Base-by-base conservation (phyloP, 2,329 filamentous ascomycete species). In the Canariomyces notabilis region DNA sequence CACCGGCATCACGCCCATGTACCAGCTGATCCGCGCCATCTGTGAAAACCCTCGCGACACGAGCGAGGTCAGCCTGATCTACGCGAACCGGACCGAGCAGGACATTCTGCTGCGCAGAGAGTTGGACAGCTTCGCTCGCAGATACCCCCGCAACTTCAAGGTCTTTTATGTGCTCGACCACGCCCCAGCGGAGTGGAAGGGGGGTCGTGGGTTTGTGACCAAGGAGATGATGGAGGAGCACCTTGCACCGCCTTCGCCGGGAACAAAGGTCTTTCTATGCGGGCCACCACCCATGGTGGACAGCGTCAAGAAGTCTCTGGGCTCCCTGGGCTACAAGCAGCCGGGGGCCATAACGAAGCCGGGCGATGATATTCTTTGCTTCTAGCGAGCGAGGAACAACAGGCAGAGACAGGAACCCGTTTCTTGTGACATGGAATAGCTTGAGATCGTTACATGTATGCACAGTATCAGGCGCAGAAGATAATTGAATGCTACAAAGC, bases 1-100 rank as follows among this genome's bases (percentile, higher is more conserved):
- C 0, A 70, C 67, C 1, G 74, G 74, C 0, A 66, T 78, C 11
- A 78, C 74, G 0, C 73, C 74, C 0, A 74, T 73, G 0, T 79
- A 74, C 52, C 65, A 72, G 3, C 62, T 78, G 2, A 66, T 77
- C 20, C 67, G 67, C 1, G 64, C 68, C 1, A 67, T 75, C 5
- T 49, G 73, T 14, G 51, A 60, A 7, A 57, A 52, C 0, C 35
- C 57, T 2, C 58, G 57, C 5, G 68, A 73, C 26, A 48, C 58
- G 40, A 70, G 67, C 0, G 49, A 70, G 36, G 58, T 74, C 6
- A 55, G 64, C 3, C 65, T 73, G 0, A 58, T 76, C 2, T 70
- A 77, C 49, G 74, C 69, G 1, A 77, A 76, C 44, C 72, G 71
- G 49, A 61, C 58, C 3, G 68, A 76, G 52, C 57, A 55, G 4